Evolutionary conservation across 768 basidiomycete genomes (phyloP), one percentile per base, ranked within the genome.

Genomic region (Boletus sp.): DNA sequence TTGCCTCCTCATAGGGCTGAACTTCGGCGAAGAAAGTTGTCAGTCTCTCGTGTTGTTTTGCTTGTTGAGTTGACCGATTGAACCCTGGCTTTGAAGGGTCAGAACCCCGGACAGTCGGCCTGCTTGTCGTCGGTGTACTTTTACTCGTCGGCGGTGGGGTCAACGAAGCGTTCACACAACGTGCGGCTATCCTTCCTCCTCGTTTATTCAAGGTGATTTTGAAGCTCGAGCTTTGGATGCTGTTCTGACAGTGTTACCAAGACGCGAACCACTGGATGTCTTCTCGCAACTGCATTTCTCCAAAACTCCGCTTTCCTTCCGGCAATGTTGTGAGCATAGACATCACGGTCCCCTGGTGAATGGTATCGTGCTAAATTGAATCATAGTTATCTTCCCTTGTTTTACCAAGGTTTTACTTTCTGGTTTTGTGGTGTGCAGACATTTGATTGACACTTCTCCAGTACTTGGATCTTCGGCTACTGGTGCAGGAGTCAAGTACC

Each of bases 401-500:
- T 87, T 66, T 92, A 77, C 67, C 89, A 92, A 72, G 66, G 65
- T 67, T 27, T 7, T 46, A 11, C 7, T 14, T 27, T 38, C 21
- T n/a, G 2, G 7, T n/a, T 35, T 44, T 11, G 6, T 19, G 10
- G n/a, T 30, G 11, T 13, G n/a, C n/a, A 5, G 17, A 19, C 13
- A n/a, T 7, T 6, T 6, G 32, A 41, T 34, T 56, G 37, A 53
- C 19, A 13, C n/a, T 19, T 25, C 1, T 33, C 1, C 7, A 67
- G 80, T 85, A 5, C 77, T 90, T 19, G 88, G 89, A 0, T 76
- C 86, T 1, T 85, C 85, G 19, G 87, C 88, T 5, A 89, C 86
- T 0, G 78, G 71, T 46, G 81, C 87, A 40, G 86, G 86, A 47
- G 78, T 90, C 19, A 74, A 79, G 86, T 84, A 61, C 67, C 64